phyloP scores from a whole-genome alignment of 345 rosid genomes.

The Eucalyptus polybractea region DNA sequence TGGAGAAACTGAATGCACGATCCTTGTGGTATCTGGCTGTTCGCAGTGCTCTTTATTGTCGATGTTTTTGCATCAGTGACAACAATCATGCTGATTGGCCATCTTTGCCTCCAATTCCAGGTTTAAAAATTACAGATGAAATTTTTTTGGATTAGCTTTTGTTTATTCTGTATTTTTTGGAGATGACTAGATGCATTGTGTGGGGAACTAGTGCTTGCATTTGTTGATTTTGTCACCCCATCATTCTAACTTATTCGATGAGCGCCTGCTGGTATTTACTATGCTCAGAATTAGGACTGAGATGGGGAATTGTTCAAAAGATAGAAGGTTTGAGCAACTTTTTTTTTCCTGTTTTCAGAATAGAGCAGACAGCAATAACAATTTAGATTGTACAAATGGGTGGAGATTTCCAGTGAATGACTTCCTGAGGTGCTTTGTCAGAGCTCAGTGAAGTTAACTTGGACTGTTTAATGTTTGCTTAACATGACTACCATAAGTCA shows the following conservation, averaged over 20 bases:
- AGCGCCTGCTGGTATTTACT: not conserved
- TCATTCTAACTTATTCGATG: not conserved
- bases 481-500: not conserved
- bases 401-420: not conserved
- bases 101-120: slow-evolving; percentile 59
- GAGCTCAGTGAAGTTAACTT: not conserved
- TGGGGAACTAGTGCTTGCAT: not conserved
- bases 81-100: slow-evolving; percentile 75
- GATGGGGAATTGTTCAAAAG: not conserved
- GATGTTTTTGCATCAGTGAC: slow-evolving; percentile 79
- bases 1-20: slow-evolving; percentile 52
- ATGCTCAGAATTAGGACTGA: not conserved
- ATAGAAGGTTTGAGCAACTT: not conserved
- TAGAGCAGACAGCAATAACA: not conserved
- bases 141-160: not conserved
- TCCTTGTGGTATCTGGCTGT: slow-evolving; percentile 78
- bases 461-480: not conserved
- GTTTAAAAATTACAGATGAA: slow-evolving; percentile 10
- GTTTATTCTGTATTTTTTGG: not conserved
- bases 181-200: not conserved
- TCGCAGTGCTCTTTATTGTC: slow-evolving; percentile 71
- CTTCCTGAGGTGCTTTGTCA: not conserved
- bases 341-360: not conserved
- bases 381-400: not conserved
- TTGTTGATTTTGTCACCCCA: not conserved